phyloP scores from a whole-genome alignment of 495 filamentous ascomycete genomes.

The Daldinia grandis region DNA sequence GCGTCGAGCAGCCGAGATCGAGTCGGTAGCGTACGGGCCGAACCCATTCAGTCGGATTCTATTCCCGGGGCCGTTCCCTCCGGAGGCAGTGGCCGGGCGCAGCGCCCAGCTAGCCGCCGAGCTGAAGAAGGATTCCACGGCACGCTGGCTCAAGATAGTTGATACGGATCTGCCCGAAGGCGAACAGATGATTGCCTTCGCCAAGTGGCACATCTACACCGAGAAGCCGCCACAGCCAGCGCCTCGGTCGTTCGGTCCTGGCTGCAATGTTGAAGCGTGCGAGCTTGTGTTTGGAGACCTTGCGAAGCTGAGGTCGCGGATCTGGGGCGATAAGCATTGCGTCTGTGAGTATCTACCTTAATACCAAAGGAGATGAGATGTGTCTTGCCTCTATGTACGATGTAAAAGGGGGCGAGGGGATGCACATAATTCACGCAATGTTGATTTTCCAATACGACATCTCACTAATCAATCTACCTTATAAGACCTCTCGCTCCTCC shows the following conservation, averaged over 20 bases:
- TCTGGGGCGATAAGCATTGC: conserved; percentile 41
- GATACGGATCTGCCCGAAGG: conserved; percentile 42
- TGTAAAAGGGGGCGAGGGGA: background rate
- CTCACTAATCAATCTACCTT: background rate
- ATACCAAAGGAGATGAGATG: background rate
- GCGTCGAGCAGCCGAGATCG: conserved; percentile 41
- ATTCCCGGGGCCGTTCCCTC: conserved; percentile 49
- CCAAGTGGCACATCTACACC: conserved; percentile 47
- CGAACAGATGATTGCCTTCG: conserved; percentile 46
- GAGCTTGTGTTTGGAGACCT: conserved; percentile 45
- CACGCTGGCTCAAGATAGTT: conserved; percentile 47
- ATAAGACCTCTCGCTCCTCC: conserved; percentile 40
- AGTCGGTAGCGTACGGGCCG: conserved; percentile 44
- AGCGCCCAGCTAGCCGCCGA: conserved; percentile 32
- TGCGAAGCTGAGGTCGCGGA: conserved; percentile 19
- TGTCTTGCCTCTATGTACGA: background rate
- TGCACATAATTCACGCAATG: background rate
- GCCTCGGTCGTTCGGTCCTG: conserved; percentile 35
- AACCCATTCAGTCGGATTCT: conserved; percentile 45
- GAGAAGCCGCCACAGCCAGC: conserved; percentile 22
- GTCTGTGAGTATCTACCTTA: conserved; percentile 32
- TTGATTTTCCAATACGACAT: too few relatives aligned
- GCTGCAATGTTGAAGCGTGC: conserved; percentile 45
- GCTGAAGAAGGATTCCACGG: conserved; percentile 32
- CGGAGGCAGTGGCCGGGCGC: conserved; percentile 26